Percentiles rank a stretch among this genome's conserved stretches.
Evolutionary conservation across 2,329 filamentous ascomycete genomes (phyloP).

Genomic region (Colletotrichum euphorbiae): DNA sequence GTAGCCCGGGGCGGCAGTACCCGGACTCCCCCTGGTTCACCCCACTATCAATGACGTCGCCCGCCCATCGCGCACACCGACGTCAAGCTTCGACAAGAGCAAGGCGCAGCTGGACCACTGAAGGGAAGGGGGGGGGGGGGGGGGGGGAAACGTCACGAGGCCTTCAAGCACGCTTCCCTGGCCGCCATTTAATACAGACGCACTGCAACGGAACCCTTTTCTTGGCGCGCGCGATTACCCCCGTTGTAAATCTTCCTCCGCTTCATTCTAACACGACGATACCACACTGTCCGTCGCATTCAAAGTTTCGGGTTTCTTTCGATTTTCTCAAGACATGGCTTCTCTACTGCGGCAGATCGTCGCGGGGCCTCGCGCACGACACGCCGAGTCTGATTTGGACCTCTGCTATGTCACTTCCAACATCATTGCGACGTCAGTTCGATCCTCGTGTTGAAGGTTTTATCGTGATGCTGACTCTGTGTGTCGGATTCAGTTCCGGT

Average conservation of each 20-base stretch:
- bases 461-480: neutral
- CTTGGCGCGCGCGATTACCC: conserved; percentile 15
- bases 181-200: conserved; percentile 17
- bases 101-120: conserved; percentile 22
- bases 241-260: conserved; percentile 26
- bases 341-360: conserved; percentile 91
- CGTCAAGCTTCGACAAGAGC: conserved; percentile 30
- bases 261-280: neutral
- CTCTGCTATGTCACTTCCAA: conserved; percentile 94
- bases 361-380: conserved; percentile 84
- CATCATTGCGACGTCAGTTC: conserved; percentile 70
- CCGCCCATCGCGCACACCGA: conserved; percentile 15
- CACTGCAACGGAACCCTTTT: conserved; percentile 23
- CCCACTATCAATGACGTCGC: conserved; percentile 39
- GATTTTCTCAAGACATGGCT: conserved; percentile 62
- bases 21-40: conserved; percentile 13
- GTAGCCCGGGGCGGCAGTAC: neutral
- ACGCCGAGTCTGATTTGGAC: conserved; percentile 89
- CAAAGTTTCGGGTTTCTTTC: neutral
- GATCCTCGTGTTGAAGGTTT: conserved; percentile 47
- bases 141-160: conserved; percentile 12
- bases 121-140: no score
- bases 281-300: conserved; percentile 1
- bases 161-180: neutral
- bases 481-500: conserved; percentile 76